A percentile compares a stretch with the other conserved stretches of the same genome.
Conservation (phyloP, 129 eudicot genomes). For the Centaurea solstitialis region DNA sequence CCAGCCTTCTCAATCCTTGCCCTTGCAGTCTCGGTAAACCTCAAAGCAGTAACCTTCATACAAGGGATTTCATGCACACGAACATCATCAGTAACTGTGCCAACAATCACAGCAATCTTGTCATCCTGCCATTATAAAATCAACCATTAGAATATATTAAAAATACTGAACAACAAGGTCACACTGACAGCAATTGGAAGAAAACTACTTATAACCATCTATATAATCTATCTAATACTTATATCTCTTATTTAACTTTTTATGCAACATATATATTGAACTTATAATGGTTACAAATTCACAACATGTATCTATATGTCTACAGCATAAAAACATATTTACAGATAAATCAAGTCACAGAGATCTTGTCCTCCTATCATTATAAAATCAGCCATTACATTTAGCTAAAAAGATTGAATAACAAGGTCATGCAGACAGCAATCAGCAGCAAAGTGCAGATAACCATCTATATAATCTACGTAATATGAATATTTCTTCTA, state of each 20-base stretch:
- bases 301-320: background rate
- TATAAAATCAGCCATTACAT: too few species aligned
- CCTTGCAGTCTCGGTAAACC: slow-evolving; percentile 82
- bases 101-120: slow-evolving; percentile 83
- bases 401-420: too few species aligned
- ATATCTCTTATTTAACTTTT: background rate
- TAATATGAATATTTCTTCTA: too few species aligned
- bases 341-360: too few species aligned
- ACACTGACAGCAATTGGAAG: background rate
- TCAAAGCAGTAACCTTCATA: slow-evolving; percentile 73
- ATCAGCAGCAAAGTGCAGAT: too few species aligned
- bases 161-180: background rate
- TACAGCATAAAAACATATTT: too few species aligned
- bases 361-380: too few species aligned
- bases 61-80: slow-evolving; percentile 62
- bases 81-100: slow-evolving; percentile 72
- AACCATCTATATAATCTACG: too few species aligned
- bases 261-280: background rate
- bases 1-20: slow-evolving; percentile 93
- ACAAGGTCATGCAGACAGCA: too few species aligned
- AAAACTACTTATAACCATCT: background rate
- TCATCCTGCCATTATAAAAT: slow-evolving; percentile 44
- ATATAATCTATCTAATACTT: background rate
- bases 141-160: background rate
- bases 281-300: background rate